phyloP scores from a whole-genome alignment of 495 filamentous ascomycete species.

The Aspergillus affinis region DNA sequence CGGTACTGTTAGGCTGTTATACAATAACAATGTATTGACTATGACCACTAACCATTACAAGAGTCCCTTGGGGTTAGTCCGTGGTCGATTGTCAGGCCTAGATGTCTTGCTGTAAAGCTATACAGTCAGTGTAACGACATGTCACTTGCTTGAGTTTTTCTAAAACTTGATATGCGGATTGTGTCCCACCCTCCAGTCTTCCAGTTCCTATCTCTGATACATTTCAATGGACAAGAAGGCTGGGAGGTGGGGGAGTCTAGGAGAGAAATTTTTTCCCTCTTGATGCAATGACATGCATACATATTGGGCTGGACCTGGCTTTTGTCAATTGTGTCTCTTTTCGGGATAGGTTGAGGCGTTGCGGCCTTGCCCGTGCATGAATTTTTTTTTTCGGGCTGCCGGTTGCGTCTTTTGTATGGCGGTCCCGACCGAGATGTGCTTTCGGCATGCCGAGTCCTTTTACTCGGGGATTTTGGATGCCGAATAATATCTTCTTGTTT shows the following conservation, averaged over 20 bases:
- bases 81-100: background rate
- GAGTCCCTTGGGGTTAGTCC: no score
- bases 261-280: background rate
- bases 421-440: background rate
- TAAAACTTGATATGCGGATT: background rate
- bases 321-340: background rate
- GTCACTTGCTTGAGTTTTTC: background rate
- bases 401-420: background rate
- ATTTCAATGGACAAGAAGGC: background rate
- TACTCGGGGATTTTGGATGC: background rate
- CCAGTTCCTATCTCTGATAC: background rate
- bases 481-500: background rate
- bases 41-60: background rate
- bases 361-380: background rate
- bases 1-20: conserved; percentile 16
- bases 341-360: background rate
- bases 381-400: background rate
- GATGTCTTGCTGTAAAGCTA: background rate
- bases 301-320: no score
- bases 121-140: background rate
- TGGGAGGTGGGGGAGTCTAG: background rate
- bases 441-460: background rate
- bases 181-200: background rate
- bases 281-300: background rate
- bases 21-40: conserved; percentile 22